A percentile compares a stretch with the other conserved stretches of the same genome.
Evolutionary conservation across 1,284 basidiomycete genomes (phyloP).

Genomic region (Amylostereum areolatum): DNA sequence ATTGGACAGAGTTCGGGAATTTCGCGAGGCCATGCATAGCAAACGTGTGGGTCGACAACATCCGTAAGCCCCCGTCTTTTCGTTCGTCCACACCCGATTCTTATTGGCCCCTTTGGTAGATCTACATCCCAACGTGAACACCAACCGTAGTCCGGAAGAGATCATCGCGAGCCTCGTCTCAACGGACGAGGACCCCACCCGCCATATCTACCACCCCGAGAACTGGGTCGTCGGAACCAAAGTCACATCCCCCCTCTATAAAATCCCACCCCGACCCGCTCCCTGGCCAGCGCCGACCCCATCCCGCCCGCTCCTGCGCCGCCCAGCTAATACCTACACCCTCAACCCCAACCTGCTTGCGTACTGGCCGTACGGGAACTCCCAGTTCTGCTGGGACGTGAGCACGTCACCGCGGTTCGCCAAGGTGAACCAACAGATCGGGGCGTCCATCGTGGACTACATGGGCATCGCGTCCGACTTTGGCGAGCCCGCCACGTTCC

Average conservation of each 20-base stretch:
- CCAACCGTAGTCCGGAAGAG: no score
- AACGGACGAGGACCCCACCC: no score
- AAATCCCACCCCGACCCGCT: background rate
- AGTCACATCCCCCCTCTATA: background rate
- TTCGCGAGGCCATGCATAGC: constrained; percentile 34
- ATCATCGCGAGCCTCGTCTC: no score
- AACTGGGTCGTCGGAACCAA: background rate
- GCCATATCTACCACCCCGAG: background rate
- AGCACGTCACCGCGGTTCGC: background rate
- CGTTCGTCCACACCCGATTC: no score
- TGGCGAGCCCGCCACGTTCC: background rate
- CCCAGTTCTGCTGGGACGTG: constrained; percentile 3
- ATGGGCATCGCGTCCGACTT: constrained; percentile 14
- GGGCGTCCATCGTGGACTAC: background rate
- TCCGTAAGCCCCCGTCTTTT: constrained; percentile 19
- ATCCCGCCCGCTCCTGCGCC: background rate
- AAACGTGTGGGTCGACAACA: constrained; percentile 27
- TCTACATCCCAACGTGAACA: no score
- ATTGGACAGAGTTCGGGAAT: constrained; percentile 40
- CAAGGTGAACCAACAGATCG: background rate
- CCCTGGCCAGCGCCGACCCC: background rate
- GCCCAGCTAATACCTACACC: background rate
- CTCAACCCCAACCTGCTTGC: background rate
- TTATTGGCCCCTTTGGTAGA: no score
- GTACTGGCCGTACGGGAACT: background rate